Base-by-base conservation (phyloP, 257 asterid species). In the Forsythia viridissima region DNA sequence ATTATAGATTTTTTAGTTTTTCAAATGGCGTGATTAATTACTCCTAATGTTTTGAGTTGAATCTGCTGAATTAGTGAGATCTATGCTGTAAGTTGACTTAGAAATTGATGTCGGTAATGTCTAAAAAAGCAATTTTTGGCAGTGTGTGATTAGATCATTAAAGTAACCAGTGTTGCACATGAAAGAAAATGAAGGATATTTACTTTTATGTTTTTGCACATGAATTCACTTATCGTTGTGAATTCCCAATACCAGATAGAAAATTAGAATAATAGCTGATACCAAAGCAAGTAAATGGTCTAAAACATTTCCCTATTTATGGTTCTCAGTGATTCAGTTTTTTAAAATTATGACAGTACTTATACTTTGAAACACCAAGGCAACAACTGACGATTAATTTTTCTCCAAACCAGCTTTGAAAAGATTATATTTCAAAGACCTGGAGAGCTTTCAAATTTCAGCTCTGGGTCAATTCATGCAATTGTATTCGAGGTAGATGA, bases 401-500 rank as follows among this genome's bases (percentile, higher is more conserved):
- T 61, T 43, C 76, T 65, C 61, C 41, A 57, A 66, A 73, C 76
- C 93, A 96, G 98, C 61, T 92, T 94, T 75, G 98, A 93, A 78
- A 90, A 88, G 88, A 91, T 94, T 66, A 72, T 77, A 77, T 96
- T 96, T 81, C 86, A 89, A 82, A 90, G 99, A 86, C 90, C 97
- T 5, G 34, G 76, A 81, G 98, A 92, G 77, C 18, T 84, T 71
- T 92, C 99, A 61, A 92, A 92, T 81, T 86, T 92, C 85, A 96
- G 88, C 81, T 83, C 97, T 21, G 88, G 84, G 37, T 87, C 92
- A 41, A 82, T 94, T 71, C 94, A 92, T 67, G 94, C 95, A 59
- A 77, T 94, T 57, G 77, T 94, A 41, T 94, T 94, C 77, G 97
- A 94, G 93, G 98, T 94, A 77, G 97, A 92, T 73, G 98, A 94